These are phyloP conservation scores for Vaccinium corymbosum DNA, from an alignment of 148 eudicot species.

Conservation along the genomic window DNA sequence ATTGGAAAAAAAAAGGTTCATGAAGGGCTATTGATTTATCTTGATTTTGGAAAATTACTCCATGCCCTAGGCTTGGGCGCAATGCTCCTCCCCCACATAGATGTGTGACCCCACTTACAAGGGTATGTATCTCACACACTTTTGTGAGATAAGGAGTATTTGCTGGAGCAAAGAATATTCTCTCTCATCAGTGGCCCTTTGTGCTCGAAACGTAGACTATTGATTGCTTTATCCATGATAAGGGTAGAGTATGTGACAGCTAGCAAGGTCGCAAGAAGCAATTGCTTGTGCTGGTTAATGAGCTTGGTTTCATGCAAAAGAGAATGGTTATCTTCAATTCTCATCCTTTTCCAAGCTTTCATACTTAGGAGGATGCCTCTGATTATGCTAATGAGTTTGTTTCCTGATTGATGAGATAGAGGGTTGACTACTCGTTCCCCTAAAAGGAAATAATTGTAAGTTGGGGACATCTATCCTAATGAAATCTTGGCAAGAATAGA, in stretches of 20 bases:
- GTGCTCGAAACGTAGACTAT: background rate
- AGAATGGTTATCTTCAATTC: background rate
- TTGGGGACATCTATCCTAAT: background rate
- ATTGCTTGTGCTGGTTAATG: background rate
- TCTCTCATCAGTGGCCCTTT: too few species aligned
- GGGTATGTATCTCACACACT: too few species aligned
- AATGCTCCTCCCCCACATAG: too few species aligned
- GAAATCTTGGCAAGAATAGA: background rate
- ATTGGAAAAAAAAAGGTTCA: too few species aligned
- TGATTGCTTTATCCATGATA: background rate
- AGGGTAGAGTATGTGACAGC: background rate
- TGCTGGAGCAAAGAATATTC: too few species aligned
- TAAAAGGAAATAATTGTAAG: background rate
- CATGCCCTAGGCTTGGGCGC: too few species aligned
- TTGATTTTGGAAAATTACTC: background rate
- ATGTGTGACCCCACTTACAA: too few species aligned
- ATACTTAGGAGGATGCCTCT: background rate
- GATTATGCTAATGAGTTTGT: background rate
- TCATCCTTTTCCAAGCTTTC: background rate
- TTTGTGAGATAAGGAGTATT: too few species aligned
- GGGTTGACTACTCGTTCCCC: background rate
- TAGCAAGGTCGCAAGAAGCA: background rate
- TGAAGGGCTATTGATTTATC: background rate
- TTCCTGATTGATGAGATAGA: background rate
- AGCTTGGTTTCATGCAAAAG: background rate